These are phyloP conservation scores for Condylostoma magnum DNA, from an alignment of 169 alveolate genomes.

Conservation along the genomic window DNA sequence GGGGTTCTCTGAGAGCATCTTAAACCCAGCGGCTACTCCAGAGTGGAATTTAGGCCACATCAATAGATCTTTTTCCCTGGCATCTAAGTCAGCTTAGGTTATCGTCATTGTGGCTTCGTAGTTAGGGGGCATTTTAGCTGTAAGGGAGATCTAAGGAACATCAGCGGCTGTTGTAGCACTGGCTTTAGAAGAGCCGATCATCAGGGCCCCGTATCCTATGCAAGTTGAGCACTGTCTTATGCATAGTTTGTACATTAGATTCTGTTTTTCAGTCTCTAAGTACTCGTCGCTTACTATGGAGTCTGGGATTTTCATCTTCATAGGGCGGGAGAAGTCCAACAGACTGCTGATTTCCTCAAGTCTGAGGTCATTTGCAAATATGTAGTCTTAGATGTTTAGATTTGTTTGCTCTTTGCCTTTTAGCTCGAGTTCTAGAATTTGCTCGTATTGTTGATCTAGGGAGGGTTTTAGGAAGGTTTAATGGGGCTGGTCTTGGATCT, in stretches of 20 bases:
- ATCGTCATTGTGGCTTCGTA: conserved; percentile 63
- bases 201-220: conserved; percentile 82
- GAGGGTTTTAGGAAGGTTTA: not conserved
- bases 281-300: conserved; percentile 53
- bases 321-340: conserved; percentile 40
- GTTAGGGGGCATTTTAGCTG: conserved; percentile 63
- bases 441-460: conserved; percentile 31
- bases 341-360: conserved; percentile 52
- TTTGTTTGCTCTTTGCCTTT: conserved; percentile 20
- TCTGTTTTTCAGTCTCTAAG: conserved; percentile 61
- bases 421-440: conserved; percentile 44
- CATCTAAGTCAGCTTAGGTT: conserved; percentile 55
- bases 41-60: conserved; percentile 87
- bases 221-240: conserved; percentile 70
- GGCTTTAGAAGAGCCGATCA: conserved; percentile 71
- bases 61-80: conserved; percentile 60
- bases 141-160: conserved; percentile 69
- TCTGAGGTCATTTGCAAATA: conserved; percentile 44
- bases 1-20: conserved; percentile 65
- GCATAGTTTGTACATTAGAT: conserved; percentile 59
- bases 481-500: conserved; percentile 16
- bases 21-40: conserved; percentile 82
- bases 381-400: conserved; percentile 18
- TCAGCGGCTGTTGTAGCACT: conserved; percentile 76
- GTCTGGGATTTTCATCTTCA: conserved; percentile 49